Conservation (phyloP, 768 basidiomycete species). For the Lactifluus volemus region DNA sequence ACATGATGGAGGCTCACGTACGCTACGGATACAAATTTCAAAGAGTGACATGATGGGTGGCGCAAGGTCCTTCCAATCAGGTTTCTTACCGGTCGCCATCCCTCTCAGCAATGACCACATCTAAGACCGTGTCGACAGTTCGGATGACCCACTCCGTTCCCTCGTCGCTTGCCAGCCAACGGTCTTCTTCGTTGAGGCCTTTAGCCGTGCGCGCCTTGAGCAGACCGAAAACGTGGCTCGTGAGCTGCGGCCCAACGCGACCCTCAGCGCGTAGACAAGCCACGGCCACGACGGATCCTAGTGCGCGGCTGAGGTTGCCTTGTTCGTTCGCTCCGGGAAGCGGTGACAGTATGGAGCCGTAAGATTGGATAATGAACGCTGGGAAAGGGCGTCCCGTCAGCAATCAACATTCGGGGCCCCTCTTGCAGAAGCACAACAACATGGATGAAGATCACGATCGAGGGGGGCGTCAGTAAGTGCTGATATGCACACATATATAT, state of each 20-base stretch:
- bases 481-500: background rate
- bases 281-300: slow-evolving; percentile 79
- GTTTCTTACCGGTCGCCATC: slow-evolving; percentile 27
- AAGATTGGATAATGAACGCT: slow-evolving; percentile 85
- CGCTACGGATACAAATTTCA: slow-evolving; percentile 8
- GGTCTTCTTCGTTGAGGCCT: slow-evolving; percentile 58
- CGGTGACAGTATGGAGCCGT: slow-evolving; percentile 71
- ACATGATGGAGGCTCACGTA: background rate
- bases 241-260: slow-evolving; percentile 79
- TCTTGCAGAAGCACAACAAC: background rate
- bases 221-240: slow-evolving; percentile 83
- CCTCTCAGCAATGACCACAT: slow-evolving; percentile 45
- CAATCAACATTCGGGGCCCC: background rate
- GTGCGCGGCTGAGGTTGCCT: slow-evolving; percentile 76
- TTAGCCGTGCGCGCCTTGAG: slow-evolving; percentile 68
- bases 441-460: slow-evolving; percentile 16
- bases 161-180: slow-evolving; percentile 76
- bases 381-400: slow-evolving; percentile 12
- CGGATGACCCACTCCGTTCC: slow-evolving; percentile 85
- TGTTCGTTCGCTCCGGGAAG: slow-evolving; percentile 52
- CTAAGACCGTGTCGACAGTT: slow-evolving; percentile 72
- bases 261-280: slow-evolving; percentile 80
- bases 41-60: slow-evolving; percentile 3
- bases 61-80: slow-evolving; percentile 44
- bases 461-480: background rate